These are phyloP conservation scores for Candida glucosophila DNA, from an alignment of 1,139 yeast genomes.

Conservation along the genomic window DNA sequence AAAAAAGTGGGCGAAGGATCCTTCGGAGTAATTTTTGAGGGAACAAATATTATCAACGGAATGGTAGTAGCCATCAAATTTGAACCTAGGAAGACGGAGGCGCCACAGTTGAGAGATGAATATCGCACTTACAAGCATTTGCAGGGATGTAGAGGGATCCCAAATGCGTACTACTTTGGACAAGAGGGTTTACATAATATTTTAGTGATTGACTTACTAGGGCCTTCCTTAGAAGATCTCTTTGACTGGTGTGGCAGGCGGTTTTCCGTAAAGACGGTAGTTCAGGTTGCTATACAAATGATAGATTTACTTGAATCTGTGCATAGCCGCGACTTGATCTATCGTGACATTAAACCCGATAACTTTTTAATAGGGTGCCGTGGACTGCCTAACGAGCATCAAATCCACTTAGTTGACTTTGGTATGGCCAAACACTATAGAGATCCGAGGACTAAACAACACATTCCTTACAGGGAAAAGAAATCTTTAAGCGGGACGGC, in stretches of 20 bases:
- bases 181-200: slow-evolving; percentile 96
- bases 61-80: slow-evolving; percentile 68
- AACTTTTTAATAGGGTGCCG: slow-evolving; percentile 80
- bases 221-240: slow-evolving; percentile 92
- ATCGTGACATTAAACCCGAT: slow-evolving; percentile 94
- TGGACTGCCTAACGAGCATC: slow-evolving; percentile 40
- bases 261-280: slow-evolving; percentile 81
- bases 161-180: slow-evolving; percentile 93
- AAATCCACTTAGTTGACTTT: slow-evolving; percentile 69
- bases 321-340: slow-evolving; percentile 83
- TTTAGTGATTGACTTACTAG: slow-evolving; percentile 83
- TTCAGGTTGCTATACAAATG: slow-evolving; percentile 90
- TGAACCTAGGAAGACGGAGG: slow-evolving; percentile 93
- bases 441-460: slow-evolving; percentile 90
- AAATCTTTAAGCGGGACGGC: slow-evolving; percentile 95
- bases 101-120: slow-evolving; percentile 94
- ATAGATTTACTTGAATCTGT: slow-evolving; percentile 76
- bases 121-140: slow-evolving; percentile 86
- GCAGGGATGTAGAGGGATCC: slow-evolving; percentile 76
- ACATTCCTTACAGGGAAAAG: slow-evolving; percentile 93
- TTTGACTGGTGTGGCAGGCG: slow-evolving; percentile 98
- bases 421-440: slow-evolving; percentile 98
- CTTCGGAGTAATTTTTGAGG: slow-evolving; percentile 77
- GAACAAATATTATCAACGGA: slow-evolving; percentile 65
- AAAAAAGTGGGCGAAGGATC: slow-evolving; percentile 84